These are phyloP conservation scores for Cladorrhinum sp. DNA, from an alignment of 2,329 filamentous ascomycete species.

Conservation along the genomic window DNA sequence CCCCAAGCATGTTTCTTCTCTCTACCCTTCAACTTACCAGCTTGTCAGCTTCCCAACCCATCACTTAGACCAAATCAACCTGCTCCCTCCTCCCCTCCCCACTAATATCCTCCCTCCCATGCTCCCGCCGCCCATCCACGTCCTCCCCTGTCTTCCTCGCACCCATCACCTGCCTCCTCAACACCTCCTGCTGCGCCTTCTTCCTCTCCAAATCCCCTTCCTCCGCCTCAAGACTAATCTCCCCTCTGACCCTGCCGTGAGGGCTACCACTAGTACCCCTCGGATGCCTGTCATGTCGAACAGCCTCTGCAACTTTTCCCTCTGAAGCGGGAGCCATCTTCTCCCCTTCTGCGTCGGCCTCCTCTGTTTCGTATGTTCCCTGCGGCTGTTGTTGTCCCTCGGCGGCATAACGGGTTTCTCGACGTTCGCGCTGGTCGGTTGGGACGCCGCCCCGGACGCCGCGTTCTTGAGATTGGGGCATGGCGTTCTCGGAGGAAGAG, in stretches of 20 bases:
- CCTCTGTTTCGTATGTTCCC: background rate
- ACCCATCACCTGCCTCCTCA: conserved; percentile 20
- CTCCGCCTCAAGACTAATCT: conserved; percentile 18
- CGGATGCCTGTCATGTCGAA: background rate
- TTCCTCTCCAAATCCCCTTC: conserved; percentile 26
- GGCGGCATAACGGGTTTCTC: conserved; percentile 8
- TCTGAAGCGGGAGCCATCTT: conserved; percentile 8
- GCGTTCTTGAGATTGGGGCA: background rate
- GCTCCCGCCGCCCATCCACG: conserved; percentile 19
- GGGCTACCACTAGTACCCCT: background rate
- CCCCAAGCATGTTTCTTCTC: too few relatives aligned
- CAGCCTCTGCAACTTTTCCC: background rate
- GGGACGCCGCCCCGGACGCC: conserved; percentile 10
- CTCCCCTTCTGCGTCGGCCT: conserved; percentile 16
- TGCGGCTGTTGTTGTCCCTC: background rate
- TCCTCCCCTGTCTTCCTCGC: conserved; percentile 18
- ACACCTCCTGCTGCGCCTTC: conserved; percentile 23
- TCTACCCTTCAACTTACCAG: too few relatives aligned
- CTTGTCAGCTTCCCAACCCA: background rate
- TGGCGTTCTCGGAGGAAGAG: background rate
- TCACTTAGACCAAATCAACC: background rate
- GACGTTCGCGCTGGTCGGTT: background rate
- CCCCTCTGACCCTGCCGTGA: conserved; percentile 15
- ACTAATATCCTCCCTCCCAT: background rate
- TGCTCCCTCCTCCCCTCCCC: background rate